Percentiles rank a stretch among this genome's conserved stretches.
These are phyloP conservation scores for Fusarium concolor DNA, from an alignment of 2,329 filamentous ascomycete species.

Conservation along the genomic window DNA sequence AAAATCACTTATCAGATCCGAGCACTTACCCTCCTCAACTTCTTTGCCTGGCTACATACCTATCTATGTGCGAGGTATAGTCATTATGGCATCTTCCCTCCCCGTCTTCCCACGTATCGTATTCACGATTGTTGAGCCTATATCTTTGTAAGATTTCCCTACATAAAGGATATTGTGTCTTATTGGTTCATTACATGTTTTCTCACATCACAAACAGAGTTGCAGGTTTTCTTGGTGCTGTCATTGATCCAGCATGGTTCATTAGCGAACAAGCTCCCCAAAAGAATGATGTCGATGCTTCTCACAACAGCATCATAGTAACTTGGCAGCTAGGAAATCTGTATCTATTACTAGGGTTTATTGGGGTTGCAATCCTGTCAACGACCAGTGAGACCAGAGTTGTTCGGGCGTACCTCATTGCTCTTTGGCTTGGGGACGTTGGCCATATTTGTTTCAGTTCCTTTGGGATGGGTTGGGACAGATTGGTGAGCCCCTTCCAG, in stretches of 20 bases:
- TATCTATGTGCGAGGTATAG: no score
- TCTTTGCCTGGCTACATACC: conserved; percentile 1
- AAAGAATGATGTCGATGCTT: conserved; percentile 50
- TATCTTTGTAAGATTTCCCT: conserved; percentile 68
- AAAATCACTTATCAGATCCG: conserved; percentile 19
- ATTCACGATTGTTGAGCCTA: conserved; percentile 76
- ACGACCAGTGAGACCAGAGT: conserved; percentile 73
- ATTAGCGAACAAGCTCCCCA: conserved; percentile 69
- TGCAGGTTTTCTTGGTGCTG: conserved; percentile 67
- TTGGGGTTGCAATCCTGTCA: conserved; percentile 73
- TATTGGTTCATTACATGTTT: neutral
- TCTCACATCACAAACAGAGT: conserved; percentile 57
- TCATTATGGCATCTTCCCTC: conserved; percentile 72
- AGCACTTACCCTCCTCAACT: neutral
- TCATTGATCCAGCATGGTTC: conserved; percentile 71
- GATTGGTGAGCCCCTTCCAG: conserved; percentile 61
- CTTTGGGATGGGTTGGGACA: conserved; percentile 68
- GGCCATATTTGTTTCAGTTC: conserved; percentile 73
- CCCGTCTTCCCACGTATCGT: conserved; percentile 72
- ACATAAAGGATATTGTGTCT: neutral
- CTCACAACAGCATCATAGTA: conserved; percentile 65
- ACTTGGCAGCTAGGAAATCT: conserved; percentile 76
- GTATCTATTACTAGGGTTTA: conserved; percentile 73
- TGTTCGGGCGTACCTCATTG: conserved; percentile 74
- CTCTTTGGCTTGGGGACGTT: conserved; percentile 73